A percentile compares a stretch with the other conserved stretches of the same genome.
Conservation (phyloP, 371 early-diverging fungal species). For the Syncephalastrum racemosum region DNA sequence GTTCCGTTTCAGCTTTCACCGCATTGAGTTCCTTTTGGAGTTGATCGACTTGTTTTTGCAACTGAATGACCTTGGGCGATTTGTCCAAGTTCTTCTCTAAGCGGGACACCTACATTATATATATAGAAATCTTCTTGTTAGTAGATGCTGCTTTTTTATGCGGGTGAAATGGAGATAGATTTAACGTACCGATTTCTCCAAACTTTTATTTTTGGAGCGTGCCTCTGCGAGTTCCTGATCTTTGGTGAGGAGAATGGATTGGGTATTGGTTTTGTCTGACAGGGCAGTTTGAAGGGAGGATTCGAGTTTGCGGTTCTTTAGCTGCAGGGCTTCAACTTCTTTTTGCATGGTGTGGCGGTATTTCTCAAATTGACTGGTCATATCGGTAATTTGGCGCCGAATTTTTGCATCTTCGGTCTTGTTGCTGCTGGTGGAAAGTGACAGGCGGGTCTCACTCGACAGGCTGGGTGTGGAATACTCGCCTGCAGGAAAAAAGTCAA, state of each 20-base stretch:
- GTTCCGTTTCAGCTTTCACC: neutral
- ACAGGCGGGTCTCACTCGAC: conserved; percentile 23
- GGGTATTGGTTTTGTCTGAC: conserved; percentile 24
- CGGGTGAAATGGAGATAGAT: neutral
- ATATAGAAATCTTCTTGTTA: neutral
- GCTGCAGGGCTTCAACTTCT: conserved; percentile 33
- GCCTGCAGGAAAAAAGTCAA: conserved; percentile 11
- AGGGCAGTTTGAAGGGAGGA: conserved; percentile 19
- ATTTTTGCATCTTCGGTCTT: conserved; percentile 27
- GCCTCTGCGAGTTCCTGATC: conserved; percentile 39
- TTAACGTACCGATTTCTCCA: conserved; percentile 34
- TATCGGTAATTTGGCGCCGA: conserved; percentile 17
- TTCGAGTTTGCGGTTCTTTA: conserved; percentile 35
- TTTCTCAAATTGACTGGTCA: conserved; percentile 26
- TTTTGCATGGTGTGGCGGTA: conserved; percentile 36
- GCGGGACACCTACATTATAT: conserved; percentile 21
- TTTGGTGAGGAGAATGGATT: conserved; percentile 18
- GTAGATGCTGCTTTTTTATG: neutral
- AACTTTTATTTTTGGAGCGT: conserved; percentile 26
- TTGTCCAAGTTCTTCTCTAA: conserved; percentile 25
- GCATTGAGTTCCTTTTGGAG: conserved; percentile 20
- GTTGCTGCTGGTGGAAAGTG: conserved; percentile 24
- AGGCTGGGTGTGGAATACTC: conserved; percentile 19
- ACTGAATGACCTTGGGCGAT: conserved; percentile 24
- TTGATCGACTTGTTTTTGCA: conserved; percentile 31